These are phyloP conservation scores for Suillus bovinus DNA, from an alignment of 768 basidiomycete genomes.

Conservation along the genomic window DNA sequence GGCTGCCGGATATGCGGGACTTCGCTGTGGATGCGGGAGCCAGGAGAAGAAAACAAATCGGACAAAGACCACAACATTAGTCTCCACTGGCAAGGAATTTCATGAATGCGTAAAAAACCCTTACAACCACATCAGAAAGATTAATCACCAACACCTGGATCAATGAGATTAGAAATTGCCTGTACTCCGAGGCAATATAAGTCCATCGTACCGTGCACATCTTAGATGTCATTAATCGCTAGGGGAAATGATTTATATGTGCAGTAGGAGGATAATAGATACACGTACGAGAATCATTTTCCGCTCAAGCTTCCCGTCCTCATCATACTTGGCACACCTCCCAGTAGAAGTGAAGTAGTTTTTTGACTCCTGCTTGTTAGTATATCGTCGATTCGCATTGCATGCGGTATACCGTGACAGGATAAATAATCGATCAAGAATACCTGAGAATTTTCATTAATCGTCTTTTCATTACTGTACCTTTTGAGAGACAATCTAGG, in stretches of 20 bases:
- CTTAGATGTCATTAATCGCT: not conserved
- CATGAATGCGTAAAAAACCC: constrained; percentile 90
- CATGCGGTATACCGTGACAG: too few species aligned
- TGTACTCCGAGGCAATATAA: constrained; percentile 73
- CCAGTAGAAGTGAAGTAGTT: constrained; percentile 52
- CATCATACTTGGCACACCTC: constrained; percentile 98
- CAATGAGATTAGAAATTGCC: constrained; percentile 93
- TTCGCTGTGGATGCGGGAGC: constrained; percentile 51
- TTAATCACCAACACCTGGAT: constrained; percentile 96
- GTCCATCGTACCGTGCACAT: not conserved
- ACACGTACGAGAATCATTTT: constrained; percentile 89
- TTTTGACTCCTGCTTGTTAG: constrained; percentile 94
- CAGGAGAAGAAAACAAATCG: not conserved
- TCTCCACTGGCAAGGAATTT: constrained; percentile 90
- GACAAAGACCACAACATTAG: not conserved
- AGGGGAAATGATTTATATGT: constrained; percentile 9
- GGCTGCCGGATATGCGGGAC: constrained; percentile 83
- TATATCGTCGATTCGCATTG: too few species aligned
- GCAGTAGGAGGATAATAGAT: constrained; percentile 10
- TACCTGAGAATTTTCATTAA: constrained; percentile 94
- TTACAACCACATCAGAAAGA: constrained; percentile 95
- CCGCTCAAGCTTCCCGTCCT: constrained; percentile 95
- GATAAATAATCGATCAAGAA: constrained; percentile 6
- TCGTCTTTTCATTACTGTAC: constrained; percentile 94
- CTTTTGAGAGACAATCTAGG: constrained; percentile 85